Conservation (phyloP, 129 eudicot species). For the Centella asiatica region DNA sequence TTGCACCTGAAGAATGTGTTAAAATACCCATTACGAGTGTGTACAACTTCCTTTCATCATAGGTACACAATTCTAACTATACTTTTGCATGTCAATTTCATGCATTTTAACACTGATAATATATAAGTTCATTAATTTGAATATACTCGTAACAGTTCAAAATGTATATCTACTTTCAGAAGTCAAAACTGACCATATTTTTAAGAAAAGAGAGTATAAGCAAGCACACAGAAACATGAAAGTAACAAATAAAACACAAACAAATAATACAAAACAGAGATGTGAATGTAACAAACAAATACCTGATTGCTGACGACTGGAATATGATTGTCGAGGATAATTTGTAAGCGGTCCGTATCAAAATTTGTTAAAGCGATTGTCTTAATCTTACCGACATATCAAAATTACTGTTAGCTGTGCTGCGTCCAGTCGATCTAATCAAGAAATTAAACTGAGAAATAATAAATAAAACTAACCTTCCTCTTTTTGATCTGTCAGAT, state of each 20-base stretch:
- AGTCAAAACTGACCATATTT: no score
- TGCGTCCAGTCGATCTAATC: slow-evolving; percentile 25
- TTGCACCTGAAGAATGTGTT: slow-evolving; percentile 73
- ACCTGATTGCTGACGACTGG: slow-evolving; percentile 98
- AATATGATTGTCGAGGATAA: slow-evolving; percentile 81
- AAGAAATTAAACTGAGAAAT: slow-evolving; percentile 4
- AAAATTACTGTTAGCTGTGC: slow-evolving; percentile 23
- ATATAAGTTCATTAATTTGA: no score
- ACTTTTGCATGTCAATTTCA: no score
- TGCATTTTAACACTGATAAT: no score
- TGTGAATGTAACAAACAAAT: background rate
- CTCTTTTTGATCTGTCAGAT: slow-evolving; percentile 90
- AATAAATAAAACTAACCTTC: slow-evolving; percentile 46
- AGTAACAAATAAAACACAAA: background rate
- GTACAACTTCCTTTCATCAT: no score
- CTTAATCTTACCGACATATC: slow-evolving; percentile 84
- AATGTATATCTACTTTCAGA: background rate
- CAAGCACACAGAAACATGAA: no score
- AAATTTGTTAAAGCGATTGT: slow-evolving; percentile 96
- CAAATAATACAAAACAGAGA: background rate
- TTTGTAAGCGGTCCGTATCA: slow-evolving; percentile 75
- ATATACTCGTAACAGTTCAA: no score
- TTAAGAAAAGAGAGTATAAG: no score
- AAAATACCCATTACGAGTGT: no score
- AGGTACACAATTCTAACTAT: no score